phyloP scores from a whole-genome alignment of 1,139 yeast genomes.

The Spathaspora jeffriesii region DNA sequence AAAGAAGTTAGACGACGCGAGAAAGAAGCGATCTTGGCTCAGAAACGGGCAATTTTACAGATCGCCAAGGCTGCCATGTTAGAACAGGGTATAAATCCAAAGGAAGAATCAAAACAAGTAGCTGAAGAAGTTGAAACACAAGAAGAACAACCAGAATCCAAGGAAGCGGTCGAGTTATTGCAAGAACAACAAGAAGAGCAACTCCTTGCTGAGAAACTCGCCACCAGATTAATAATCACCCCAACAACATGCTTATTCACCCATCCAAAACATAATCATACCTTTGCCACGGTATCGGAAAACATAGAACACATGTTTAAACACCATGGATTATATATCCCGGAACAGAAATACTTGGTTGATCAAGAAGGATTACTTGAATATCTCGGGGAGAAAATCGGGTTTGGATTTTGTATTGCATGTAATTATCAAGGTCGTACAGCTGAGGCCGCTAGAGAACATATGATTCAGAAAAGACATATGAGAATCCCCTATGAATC shows the following conservation, averaged over 20 bases:
- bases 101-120: constrained; percentile 12
- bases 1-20: constrained; percentile 66
- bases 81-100: constrained; percentile 29
- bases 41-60: constrained; percentile 61
- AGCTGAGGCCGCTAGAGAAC: constrained; percentile 88
- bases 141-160: constrained; percentile 12
- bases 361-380: constrained; percentile 72
- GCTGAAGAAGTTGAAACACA: constrained; percentile 4
- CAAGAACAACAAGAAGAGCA: constrained; percentile 51
- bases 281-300: constrained; percentile 49
- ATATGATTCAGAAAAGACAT: constrained; percentile 84
- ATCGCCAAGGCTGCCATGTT: constrained; percentile 60
- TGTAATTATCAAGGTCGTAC: constrained; percentile 85
- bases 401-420: constrained; percentile 82
- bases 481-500: constrained; percentile 87
- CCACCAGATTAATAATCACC: constrained; percentile 69
- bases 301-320: constrained; percentile 77
- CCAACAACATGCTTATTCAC: constrained; percentile 81
- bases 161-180: constrained; percentile 24
- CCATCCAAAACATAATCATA: constrained; percentile 42
- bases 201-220: constrained; percentile 55
- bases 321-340: constrained; percentile 81
- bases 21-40: constrained; percentile 62
- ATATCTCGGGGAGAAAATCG: constrained; percentile 80
- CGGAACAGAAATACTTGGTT: constrained; percentile 70